Evolutionary conservation across 2,329 filamentous ascomycete genomes (phyloP).

Genomic region (Microthyrium microscopicum): DNA sequence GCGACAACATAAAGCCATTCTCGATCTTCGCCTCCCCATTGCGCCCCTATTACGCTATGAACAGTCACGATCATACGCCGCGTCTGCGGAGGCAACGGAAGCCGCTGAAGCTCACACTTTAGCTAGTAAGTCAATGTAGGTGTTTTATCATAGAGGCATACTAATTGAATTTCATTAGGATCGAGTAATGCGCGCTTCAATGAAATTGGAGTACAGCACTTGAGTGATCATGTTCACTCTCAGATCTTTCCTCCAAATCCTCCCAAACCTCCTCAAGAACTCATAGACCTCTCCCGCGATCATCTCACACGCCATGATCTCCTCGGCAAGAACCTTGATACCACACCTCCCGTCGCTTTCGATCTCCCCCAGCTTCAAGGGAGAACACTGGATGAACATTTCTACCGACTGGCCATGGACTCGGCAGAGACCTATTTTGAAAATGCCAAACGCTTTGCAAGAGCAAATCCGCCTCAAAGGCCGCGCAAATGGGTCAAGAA

Average conservation of each 20-base stretch:
- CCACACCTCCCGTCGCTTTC: constrained; percentile 57
- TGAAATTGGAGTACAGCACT: constrained; percentile 84
- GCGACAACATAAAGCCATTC: constrained; percentile 5
- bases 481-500: constrained; percentile 57
- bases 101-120: neutral
- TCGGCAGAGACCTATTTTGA: constrained; percentile 70
- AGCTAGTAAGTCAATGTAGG: neutral
- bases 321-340: constrained; percentile 77
- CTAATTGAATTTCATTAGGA: constrained; percentile 11
- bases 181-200: constrained; percentile 57
- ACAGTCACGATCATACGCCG: constrained; percentile 4
- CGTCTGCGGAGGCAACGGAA: neutral
- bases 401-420: constrained; percentile 72
- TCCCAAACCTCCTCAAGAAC: constrained; percentile 43
- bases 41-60: neutral
- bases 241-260: constrained; percentile 58
- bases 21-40: neutral
- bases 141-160: neutral
- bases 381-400: constrained; percentile 78
- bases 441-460: constrained; percentile 58
- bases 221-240: constrained; percentile 65
- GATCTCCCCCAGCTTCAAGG: constrained; percentile 70
- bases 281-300: constrained; percentile 65
- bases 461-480: constrained; percentile 38
- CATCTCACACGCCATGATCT: constrained; percentile 77